Base-by-base conservation (phyloP, 2,329 filamentous ascomycete genomes). In the Fusarium virguliforme region DNA sequence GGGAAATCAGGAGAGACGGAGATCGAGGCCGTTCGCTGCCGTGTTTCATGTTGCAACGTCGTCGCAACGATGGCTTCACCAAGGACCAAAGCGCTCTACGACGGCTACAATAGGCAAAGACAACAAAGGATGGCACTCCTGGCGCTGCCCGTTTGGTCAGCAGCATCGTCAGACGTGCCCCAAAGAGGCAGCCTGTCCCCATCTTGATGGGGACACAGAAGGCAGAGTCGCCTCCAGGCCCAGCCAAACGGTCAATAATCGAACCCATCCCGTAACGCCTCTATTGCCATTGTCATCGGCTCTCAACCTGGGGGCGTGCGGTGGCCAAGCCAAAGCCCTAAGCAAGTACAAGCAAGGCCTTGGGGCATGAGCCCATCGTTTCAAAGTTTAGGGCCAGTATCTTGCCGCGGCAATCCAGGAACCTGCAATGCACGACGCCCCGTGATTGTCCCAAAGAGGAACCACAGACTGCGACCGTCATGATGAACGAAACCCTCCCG, bases 21-120 rank as follows among this genome's bases (percentile, higher is more conserved):
- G 38, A 62, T 67, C 68, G 57, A 69, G 69, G 57, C 71, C 53
- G 26, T 65, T 62, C 46, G 38, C 13, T 40, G 43, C 35, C 55
- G 50, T 51, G 58, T 64, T 74, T 68, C 35, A 46, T 60, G 18
- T 38, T 51, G 41, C 60, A 75, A 67, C 71, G 64, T 65, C 55
- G 41, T 28, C 35, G 34, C 53, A 35, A 50, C 22, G 35, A 53
- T 24, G 62, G 38, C 58, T 58, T 60, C 8, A 38, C 32, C 58
- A 60, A 67, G 53, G 58, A 57, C 56, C 54, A 65, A 22, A 63
- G 43, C 28, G 60, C 58, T 58, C 38, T 46, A 58, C 34, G 30
- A 10, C 34, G 37, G 18, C 56, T 60, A 37, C 51, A 62, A 61
- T 40, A 56, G 55, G 59, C 41, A 58, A 48, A 18, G 35, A 28